Base-by-base conservation (phyloP, 31 red algal species). In the Pterothamnion heteromorphum region DNA sequence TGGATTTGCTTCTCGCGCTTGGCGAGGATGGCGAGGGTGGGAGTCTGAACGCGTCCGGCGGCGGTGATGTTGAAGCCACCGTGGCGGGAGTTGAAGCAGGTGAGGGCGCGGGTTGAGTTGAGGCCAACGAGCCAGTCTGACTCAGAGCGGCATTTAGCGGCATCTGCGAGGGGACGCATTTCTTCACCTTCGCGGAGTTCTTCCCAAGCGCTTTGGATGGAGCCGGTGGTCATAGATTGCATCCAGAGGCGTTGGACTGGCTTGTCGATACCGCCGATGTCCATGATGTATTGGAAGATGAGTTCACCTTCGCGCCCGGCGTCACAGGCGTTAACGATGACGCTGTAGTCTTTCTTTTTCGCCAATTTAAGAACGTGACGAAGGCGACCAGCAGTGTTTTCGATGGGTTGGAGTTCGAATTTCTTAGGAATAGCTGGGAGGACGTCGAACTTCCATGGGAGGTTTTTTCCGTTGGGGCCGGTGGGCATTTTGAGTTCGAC, bases 1-100 rank as follows among this genome's bases (percentile, higher is more conserved):
- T 24, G 22, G 28, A 83, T 83, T 83, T 83, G 20, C 21, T 83
- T 22, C 21, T 83, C 22, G 18, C 80, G 21, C 30, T 32, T 83
- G 23, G 28, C 80, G 9, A 83, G 28, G 14, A 83, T 83, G 14
- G 80, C 80, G 30, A 83, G 80, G 14, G 80, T 83, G 14, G 80
- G 80, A 83, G 80, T 83, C 80, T 83, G 80, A 14, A 83, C 80
- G 14, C 80, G 80, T 23, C 80, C 80, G 5, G 28, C 28, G 23
- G 80, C 18, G 28, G 28, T 22, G 21, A 83, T 32, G 14, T 83
- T 83, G 80, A 28, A 83, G 18, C 80, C 80, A 83, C 80, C 80
- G 28, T 83, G 51, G 30, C 28, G 21, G 14, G 22, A 83, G 80
- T 26, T 14, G 21, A 83, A 28, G 28, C 80, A 83, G 28, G 51